Evolutionary conservation across 176 grass and related monocot species (phyloP), one percentile per base, ranked within the genome.

Genomic region (Pontederia paniculata): DNA sequence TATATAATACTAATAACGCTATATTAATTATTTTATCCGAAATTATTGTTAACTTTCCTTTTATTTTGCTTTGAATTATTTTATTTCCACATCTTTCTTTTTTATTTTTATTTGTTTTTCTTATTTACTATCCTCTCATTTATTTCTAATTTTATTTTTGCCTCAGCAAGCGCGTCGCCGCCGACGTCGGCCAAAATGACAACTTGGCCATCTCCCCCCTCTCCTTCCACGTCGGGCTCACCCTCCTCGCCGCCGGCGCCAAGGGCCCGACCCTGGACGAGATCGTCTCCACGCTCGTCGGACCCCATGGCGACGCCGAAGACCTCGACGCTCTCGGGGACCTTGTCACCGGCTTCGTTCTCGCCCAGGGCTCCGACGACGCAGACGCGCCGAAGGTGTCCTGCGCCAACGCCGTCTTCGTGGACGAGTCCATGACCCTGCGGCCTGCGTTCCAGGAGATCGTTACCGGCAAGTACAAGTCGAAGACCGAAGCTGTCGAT

Each of bases 401-500:
- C n/a, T n/a, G n/a, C n/a, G n/a, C 70, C 74, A 54, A 45, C 59
- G 21, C 4, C 43, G 12, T 14, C 19, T 31, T 11, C 28, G 20
- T 3, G 10, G 73, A 61, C 21, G 79, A 73, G 23, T 73, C 88
- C 60, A 53, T 94, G 48, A 42, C 21, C 44, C 66, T 78, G 46
- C 83, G 69, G 61, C 44, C 43, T 44, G 42, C 17, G 12, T 94
- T 83, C 67, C 68, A 68, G 48, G 62, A 76, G 23, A 53, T 82
- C 45, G 60, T 74, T 48, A 56, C 73, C 63, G 31, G 58, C 15
- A 42, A 44, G 14, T 83, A 81, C 56, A 74, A 57, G 52, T 73
- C 76, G 22, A 76, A 73, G 58, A 48, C 70, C 18, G 25, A 23
- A 31, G 50, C 80, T 14, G 75, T 65, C 28, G 58, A 73, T 74